Conservation (phyloP, 176 grass and related monocot genomes). For the Oryza officinalis region DNA sequence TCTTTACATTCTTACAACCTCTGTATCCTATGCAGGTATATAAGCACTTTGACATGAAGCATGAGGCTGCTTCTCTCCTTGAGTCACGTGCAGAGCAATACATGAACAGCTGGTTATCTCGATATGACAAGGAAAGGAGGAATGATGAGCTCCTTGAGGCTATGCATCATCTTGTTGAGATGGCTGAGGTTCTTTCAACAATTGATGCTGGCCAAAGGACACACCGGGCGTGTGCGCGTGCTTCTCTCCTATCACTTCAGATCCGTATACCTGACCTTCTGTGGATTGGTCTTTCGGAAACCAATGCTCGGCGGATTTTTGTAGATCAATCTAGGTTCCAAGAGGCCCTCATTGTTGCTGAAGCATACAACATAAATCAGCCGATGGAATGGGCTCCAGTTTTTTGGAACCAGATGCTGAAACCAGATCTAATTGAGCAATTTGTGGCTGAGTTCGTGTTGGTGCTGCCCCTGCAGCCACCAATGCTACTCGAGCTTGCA, state of each 20-base stretch:
- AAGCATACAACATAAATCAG: constrained; percentile 88
- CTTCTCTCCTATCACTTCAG: constrained; percentile 88
- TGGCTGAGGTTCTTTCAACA: constrained; percentile 80
- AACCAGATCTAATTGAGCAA: constrained; percentile 83
- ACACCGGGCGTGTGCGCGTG: constrained; percentile 71
- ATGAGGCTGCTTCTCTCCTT: constrained; percentile 84
- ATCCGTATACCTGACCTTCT: constrained; percentile 84
- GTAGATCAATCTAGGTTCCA: constrained; percentile 93
- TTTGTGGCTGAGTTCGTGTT: constrained; percentile 85
- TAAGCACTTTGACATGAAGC: constrained; percentile 96
- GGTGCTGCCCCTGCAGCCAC: constrained; percentile 80
- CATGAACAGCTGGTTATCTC: constrained; percentile 74
- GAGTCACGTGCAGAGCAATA: constrained; percentile 73
- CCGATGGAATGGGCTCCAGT: constrained; percentile 91
- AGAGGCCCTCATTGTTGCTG: constrained; percentile 91
- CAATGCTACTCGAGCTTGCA: constrained; percentile 79
- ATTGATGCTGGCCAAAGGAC: constrained; percentile 89
- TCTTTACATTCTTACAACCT: constrained; percentile 18
- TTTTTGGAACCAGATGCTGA: constrained; percentile 87
- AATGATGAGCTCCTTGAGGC: constrained; percentile 81
- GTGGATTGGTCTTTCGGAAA: constrained; percentile 88
- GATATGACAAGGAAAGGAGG: constrained; percentile 65
- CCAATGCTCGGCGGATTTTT: constrained; percentile 66
- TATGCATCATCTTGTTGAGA: constrained; percentile 83
- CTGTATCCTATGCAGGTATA: constrained; percentile 63